phyloP scores from a whole-genome alignment of 352 stramenopile species.

The Pythium sukuiense region DNA sequence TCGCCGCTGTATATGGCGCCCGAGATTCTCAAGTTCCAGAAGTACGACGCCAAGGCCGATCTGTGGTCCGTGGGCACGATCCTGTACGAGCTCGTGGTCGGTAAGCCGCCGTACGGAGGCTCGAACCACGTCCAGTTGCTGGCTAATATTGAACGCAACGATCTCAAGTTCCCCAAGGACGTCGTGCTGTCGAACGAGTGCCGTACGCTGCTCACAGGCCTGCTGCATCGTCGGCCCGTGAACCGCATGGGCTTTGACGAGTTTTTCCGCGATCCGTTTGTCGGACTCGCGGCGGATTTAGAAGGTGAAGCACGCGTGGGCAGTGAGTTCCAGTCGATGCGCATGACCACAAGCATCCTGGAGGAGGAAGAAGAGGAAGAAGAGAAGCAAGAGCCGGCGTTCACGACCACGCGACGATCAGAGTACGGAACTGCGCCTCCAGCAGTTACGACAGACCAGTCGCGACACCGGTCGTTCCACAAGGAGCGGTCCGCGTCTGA shows the following conservation, averaged over 20 bases:
- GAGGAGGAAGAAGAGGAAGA: slow-evolving; percentile 55
- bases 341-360: slow-evolving; percentile 46
- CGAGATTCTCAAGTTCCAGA: slow-evolving; percentile 94
- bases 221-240: slow-evolving; percentile 87
- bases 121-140: slow-evolving; percentile 95
- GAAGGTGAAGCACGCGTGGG: slow-evolving; percentile 1
- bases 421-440: neutral
- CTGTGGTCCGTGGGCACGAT: slow-evolving; percentile 96
- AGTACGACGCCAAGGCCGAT: slow-evolving; percentile 97
- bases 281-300: slow-evolving; percentile 34
- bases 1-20: slow-evolving; percentile 97
- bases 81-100: slow-evolving; percentile 95
- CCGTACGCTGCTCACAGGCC: slow-evolving; percentile 65
- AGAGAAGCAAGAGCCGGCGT: slow-evolving; percentile 17
- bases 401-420: neutral
- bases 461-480: slow-evolving; percentile 1
- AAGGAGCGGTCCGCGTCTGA: slow-evolving; percentile 40
- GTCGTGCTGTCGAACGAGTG: slow-evolving; percentile 81
- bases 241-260: slow-evolving; percentile 89
- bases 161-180: slow-evolving; percentile 83
- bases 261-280: slow-evolving; percentile 85
- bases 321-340: slow-evolving; percentile 18
- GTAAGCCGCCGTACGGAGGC: slow-evolving; percentile 92
- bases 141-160: slow-evolving; percentile 92
- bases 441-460: neutral